phyloP scores from a whole-genome alignment of 306 rosid species.

The Vicia faba region DNA sequence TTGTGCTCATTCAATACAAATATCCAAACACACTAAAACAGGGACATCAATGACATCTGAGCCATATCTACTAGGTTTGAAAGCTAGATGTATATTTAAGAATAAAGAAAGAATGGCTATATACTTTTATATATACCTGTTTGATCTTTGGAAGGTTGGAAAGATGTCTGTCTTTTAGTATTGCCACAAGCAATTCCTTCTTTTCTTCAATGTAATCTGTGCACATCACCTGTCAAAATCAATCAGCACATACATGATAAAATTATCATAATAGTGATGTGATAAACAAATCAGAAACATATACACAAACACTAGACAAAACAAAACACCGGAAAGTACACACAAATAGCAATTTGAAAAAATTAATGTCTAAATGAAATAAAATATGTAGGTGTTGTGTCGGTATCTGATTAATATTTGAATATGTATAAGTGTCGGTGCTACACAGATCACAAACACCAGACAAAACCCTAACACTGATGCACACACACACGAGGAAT shows the following conservation, averaged over 20 bases:
- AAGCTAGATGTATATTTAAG: background rate
- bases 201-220: conserved; percentile 47
- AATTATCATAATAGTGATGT: no score
- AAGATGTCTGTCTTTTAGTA: conserved; percentile 49
- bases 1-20: background rate
- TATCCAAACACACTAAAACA: background rate
- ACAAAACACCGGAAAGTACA: no score
- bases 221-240: conserved; percentile 55
- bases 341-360: no score
- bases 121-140: conserved; percentile 40
- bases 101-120: background rate
- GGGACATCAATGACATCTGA: background rate
- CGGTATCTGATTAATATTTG: background rate
- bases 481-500: no score
- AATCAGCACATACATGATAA: no score
- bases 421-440: background rate
- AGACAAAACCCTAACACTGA: no score
- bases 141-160: conserved; percentile 52
- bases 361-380: no score
- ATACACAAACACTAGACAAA: no score
- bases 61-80: background rate
- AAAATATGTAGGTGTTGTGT: background rate
- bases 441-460: no score
- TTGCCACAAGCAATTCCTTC: conserved; percentile 52
- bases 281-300: no score